These are phyloP conservation scores for Raphidocelis subcapitata DNA, from an alignment of 139 green algal species.

Conservation along the genomic window DNA sequence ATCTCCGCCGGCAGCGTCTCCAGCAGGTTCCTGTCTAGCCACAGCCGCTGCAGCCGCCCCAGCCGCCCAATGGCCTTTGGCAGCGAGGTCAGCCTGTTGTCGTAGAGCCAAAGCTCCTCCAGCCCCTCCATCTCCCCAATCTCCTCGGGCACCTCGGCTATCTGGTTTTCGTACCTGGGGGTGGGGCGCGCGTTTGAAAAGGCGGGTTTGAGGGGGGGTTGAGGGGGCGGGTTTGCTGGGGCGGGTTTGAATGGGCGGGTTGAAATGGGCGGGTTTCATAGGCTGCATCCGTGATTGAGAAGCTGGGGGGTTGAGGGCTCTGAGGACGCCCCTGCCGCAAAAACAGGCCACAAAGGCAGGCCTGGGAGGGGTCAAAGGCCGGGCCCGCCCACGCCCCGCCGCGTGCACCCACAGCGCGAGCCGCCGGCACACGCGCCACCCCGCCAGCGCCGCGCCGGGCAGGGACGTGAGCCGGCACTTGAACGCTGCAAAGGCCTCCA, in stretches of 20 bases:
- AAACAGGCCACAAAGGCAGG: neutral
- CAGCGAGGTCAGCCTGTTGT: conserved; percentile 17
- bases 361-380: neutral
- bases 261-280: conserved; percentile 28
- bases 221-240: neutral
- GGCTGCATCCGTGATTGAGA: neutral
- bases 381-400: no score
- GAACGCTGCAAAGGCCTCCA: neutral
- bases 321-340: neutral
- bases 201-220: conserved; percentile 3
- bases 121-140: conserved; percentile 24
- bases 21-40: conserved; percentile 42
- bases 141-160: conserved; percentile 20
- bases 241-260: neutral
- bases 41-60: conserved; percentile 29
- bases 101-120: conserved; percentile 25
- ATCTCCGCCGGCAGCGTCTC: conserved; percentile 26
- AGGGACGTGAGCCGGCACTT: no score
- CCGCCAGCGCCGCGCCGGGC: no score
- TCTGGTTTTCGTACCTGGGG: conserved; percentile 41
- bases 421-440: no score
- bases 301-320: conserved; percentile 3
- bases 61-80: conserved; percentile 29
- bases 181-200: no score
- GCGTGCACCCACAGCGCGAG: no score